Percentiles rank a stretch among this genome's conserved stretches.
These are phyloP conservation scores for Mediolabrus comicus DNA, from an alignment of 108 stramenopile species.

Conservation along the genomic window DNA sequence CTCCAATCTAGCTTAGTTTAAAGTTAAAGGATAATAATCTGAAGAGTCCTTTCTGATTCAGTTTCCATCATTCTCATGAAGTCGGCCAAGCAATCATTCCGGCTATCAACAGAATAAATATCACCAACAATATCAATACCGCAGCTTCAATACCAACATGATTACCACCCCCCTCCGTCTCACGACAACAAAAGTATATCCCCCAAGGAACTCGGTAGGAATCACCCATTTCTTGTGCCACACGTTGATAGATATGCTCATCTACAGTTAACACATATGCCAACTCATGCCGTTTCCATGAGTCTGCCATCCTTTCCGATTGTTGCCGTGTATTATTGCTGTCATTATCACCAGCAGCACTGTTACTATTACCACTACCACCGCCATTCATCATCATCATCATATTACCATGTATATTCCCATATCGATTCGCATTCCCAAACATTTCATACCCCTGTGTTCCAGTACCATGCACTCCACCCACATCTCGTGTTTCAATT, in stretches of 20 bases:
- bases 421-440: constrained; percentile 18
- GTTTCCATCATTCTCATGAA: no score
- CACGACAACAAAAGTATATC: constrained; percentile 74
- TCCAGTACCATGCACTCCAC: not conserved
- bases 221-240: constrained; percentile 54
- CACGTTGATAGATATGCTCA: constrained; percentile 47
- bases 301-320: constrained; percentile 8
- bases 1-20: no score
- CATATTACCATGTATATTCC: constrained; percentile 2
- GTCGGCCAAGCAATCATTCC: constrained; percentile 35
- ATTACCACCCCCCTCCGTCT: constrained; percentile 51
- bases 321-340: not conserved
- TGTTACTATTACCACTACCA: constrained; percentile 12
- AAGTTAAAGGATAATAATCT: no score
- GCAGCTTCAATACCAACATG: constrained; percentile 66
- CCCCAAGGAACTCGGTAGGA: constrained; percentile 53
- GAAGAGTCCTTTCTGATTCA: no score
- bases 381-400: not conserved
- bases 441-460: not conserved
- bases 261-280: constrained; percentile 62
- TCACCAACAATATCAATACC: constrained; percentile 21
- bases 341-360: constrained; percentile 2
- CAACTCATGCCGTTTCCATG: constrained; percentile 20
- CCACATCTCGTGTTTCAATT: constrained; percentile 23
- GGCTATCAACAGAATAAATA: constrained; percentile 25